Conservation (phyloP, 345 rosid species). For the Diplotaxis tenuifolia region DNA sequence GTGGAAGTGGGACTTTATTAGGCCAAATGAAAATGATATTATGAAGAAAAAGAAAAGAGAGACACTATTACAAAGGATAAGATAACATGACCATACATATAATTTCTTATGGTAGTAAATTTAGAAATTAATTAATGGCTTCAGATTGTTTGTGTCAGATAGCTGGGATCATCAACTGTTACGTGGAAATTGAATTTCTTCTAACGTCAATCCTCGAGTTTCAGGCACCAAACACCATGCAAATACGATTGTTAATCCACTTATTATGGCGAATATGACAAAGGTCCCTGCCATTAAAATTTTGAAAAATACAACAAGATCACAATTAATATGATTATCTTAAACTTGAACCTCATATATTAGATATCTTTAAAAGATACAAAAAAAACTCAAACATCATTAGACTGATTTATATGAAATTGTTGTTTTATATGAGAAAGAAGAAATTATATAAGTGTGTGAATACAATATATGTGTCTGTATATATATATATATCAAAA, state of each 20-base stretch:
- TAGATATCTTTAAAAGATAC: neutral
- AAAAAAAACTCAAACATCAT: neutral
- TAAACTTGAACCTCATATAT: neutral
- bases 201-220: slow-evolving; percentile 57
- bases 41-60: neutral
- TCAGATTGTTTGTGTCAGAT: neutral
- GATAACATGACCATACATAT: neutral
- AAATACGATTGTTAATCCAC: slow-evolving; percentile 41
- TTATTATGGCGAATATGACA: slow-evolving; percentile 36
- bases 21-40: neutral
- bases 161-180: slow-evolving; percentile 10
- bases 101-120: neutral
- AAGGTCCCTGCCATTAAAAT: slow-evolving; percentile 40
- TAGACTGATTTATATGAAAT: neutral
- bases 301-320: neutral
- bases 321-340: neutral
- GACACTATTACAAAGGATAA: neutral
- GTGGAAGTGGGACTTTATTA: neutral
- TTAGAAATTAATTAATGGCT: neutral
- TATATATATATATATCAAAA: neutral
- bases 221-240: slow-evolving; percentile 48
- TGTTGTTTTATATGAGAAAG: neutral
- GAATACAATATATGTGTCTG: neutral
- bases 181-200: slow-evolving; percentile 51
- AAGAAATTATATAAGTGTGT: neutral